Evolutionary conservation across 148 eudicot species (phyloP), one percentile per base, ranked within the genome.

Genomic region (Cornus kousa): DNA sequence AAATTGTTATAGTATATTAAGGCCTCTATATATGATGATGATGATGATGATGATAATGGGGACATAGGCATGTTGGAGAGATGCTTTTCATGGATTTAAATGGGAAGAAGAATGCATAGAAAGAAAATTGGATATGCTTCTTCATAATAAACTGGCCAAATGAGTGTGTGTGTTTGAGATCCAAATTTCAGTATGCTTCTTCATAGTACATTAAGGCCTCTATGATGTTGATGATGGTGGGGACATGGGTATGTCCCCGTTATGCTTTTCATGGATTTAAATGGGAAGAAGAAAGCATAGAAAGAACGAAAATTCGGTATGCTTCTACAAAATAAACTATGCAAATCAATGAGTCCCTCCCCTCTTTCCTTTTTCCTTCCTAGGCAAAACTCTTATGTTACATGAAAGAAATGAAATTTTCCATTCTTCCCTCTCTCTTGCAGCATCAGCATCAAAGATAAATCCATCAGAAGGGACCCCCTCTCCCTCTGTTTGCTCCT

Each of bases 401-500:
- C 59, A 53, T 11, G 59, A 53, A 53, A 53, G 17, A 2, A 53
- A 11, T 53, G 59, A 16, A 53, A 53, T 11, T 53, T 53, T 53
- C 59, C 19, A 43, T 53, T 53, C 59, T 19, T 53, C 16, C 2
- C 16, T 14, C 59, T 2, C 59, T 53, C 48, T 43, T 9, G 6
- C 2, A 43, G 48, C 48, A 43, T 43, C 48, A 43, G 48, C 48
- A 43, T 43, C 48, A 43, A 43, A 43, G 48, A 53, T 53, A 14
- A 11, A 53, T 53, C 59, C 4, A 11, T 53, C 59, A 53, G 4
- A 65, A 57, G 79, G 76, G 75, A 12, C 73, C 75, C 75, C 28
- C 66, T 24, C 50, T 46, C 48, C 67, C 74, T 67, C 77, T 74
- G 82, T 55, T 60, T 43, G 64, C 78, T 66, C 79, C 72, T 72